Base-by-base conservation (phyloP, 306 rosid genomes). In the Dalbergia oliveri region DNA sequence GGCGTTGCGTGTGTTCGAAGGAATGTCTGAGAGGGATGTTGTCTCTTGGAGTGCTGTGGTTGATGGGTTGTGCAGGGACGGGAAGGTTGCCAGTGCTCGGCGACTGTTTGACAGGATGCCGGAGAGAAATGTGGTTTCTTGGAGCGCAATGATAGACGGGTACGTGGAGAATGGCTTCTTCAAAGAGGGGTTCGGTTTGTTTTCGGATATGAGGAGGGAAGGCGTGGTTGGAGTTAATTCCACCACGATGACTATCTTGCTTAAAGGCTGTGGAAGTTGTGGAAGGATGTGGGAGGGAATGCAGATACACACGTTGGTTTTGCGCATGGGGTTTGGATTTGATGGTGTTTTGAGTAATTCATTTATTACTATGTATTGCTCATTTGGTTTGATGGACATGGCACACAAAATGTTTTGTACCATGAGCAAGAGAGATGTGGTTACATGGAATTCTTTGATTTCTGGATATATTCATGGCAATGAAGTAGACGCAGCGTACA, bases 131-230 rank as follows among this genome's bases (percentile, higher is more conserved):
- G 92, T 90, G 77, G 89, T 92, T 76, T 84, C 91, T 67, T 94
- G 97, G 98, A 90, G 97, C 45, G 73, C 92, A 14, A 90, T 92
- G 92, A 89, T 92, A 61, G 85, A 94, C 81, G 97, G 96, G 75
- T 88, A 83, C 66, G 88, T 90, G 90, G 91, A 87, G 78, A 75
- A 73, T 10, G 91, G 82, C 12, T 83, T 76, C 73, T 92, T 94
- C 51, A 54, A 78, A 69, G 87, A 81, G 5, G 97, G 97, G 61
- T 86, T 92, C 85, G 56, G 68, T 39, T 87, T 92, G 86, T 92
- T 94, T 85, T 37, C 68, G 63, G 73, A 85, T 59, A 89, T 90
- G 93, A 89, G 92, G 75, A 90, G 84, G 87, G 93, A 92, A 65
- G 83, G 86, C 47, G n/a, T 39, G 53, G 93, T 92, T 51, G 90